Conservation (phyloP, 139 green algal species). For the Asterochloris sp. region DNA sequence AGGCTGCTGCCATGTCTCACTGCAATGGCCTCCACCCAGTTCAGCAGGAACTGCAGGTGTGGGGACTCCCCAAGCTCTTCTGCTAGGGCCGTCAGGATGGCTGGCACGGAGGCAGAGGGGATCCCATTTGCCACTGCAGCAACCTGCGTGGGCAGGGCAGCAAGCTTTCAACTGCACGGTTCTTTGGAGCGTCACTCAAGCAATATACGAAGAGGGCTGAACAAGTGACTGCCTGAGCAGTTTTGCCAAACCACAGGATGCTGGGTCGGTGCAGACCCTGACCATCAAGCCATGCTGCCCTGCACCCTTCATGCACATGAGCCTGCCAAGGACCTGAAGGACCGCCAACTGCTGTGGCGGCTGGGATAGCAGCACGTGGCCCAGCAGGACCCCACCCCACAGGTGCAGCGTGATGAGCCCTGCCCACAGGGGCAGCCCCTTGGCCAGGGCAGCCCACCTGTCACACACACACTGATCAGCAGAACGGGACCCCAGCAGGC, state of each 20-base stretch:
- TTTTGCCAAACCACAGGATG: not conserved
- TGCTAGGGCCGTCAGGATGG: constrained; percentile 54
- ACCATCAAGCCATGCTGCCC: too few species aligned
- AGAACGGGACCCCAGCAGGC: not conserved
- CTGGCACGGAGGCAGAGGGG: constrained; percentile 44
- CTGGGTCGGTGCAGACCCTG: not conserved
- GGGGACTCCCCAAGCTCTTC: constrained; percentile 51
- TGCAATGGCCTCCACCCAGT: constrained; percentile 51
- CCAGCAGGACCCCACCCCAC: not conserved
- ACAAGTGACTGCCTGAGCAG: not conserved
- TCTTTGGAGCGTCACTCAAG: not conserved
- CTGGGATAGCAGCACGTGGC: too few species aligned
- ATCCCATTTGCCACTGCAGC: constrained; percentile 42
- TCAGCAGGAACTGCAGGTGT: constrained; percentile 82
- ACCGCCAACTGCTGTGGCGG: too few species aligned
- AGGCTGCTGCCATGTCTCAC: constrained; percentile 20
- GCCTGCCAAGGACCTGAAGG: too few species aligned
- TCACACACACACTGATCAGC: not conserved
- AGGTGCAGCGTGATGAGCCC: not conserved
- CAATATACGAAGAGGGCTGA: not conserved
- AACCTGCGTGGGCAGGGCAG: constrained; percentile 25
- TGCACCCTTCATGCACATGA: too few species aligned
- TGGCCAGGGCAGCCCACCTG: too few species aligned
- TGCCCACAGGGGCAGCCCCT: not conserved
- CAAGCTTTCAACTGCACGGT: not conserved